These are phyloP conservation scores for Whalleya microplaca DNA, from an alignment of 2,329 filamentous ascomycete species.

Conservation along the genomic window DNA sequence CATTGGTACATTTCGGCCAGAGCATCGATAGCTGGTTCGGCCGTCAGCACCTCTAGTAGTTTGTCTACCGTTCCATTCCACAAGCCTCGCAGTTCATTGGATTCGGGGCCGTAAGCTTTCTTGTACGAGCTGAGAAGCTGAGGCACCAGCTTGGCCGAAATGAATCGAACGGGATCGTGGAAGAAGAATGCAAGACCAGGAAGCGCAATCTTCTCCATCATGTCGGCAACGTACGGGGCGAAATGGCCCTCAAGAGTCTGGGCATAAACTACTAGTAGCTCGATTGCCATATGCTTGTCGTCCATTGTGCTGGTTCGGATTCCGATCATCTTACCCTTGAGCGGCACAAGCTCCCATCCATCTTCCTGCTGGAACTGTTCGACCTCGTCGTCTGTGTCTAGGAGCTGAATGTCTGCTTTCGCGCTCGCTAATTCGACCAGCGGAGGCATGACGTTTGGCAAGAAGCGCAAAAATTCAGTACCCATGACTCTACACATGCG, in stretches of 20 bases:
- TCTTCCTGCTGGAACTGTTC: conserved; percentile 93
- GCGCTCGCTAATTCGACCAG: conserved; percentile 88
- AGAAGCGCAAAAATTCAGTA: conserved; percentile 87
- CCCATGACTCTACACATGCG: conserved; percentile 96
- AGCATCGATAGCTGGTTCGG: conserved; percentile 94
- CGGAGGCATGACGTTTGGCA: conserved; percentile 92
- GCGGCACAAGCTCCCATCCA: conserved; percentile 94
- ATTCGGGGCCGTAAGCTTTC: conserved; percentile 82
- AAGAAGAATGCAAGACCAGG: conserved; percentile 98
- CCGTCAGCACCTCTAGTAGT: conserved; percentile 88
- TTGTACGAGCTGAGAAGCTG: conserved; percentile 93
- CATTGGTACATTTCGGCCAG: conserved; percentile 99
- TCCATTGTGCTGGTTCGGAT: conserved; percentile 97
- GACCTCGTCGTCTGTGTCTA: conserved; percentile 94
- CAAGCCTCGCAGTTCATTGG: conserved; percentile 76
- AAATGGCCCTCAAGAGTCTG: conserved; percentile 94
- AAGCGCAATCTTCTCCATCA: conserved; percentile 95
- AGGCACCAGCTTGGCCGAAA: conserved; percentile 92
- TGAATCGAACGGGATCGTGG: conserved; percentile 94
- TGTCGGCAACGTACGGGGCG: conserved; percentile 86
- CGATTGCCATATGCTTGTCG: conserved; percentile 99
- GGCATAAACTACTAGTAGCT: conserved; percentile 95
- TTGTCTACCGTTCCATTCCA: conserved; percentile 89
- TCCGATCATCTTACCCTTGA: conserved; percentile 97
- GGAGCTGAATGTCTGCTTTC: conserved; percentile 94